Percentiles rank a stretch among this genome's conserved stretches.
phyloP scores from a whole-genome alignment of 495 filamentous ascomycete genomes.

The Xylaria telfairii region DNA sequence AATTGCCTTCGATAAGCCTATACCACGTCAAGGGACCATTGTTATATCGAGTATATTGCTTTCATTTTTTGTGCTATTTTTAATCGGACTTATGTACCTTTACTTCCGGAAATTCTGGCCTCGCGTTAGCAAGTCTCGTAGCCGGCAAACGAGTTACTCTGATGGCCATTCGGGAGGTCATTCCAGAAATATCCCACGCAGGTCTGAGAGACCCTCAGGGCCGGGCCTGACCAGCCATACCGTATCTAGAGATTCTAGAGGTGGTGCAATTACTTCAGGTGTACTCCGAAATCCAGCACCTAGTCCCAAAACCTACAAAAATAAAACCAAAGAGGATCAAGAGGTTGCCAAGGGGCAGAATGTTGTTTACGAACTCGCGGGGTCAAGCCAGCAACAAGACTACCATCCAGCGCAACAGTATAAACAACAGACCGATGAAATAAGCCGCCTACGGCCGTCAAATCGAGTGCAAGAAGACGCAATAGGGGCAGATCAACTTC shows the following conservation, averaged over 20 bases:
- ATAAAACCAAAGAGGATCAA: background rate
- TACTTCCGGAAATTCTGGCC: background rate
- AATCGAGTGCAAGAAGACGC: background rate
- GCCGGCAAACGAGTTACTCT: conserved; percentile 11
- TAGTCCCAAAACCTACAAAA: conserved; percentile 8
- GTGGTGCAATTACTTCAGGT: background rate
- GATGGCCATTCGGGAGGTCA: background rate
- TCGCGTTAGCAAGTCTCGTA: background rate
- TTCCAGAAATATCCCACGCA: background rate
- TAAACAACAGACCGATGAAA: background rate
- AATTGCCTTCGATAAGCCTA: conserved; percentile 20
- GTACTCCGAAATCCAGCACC: conserved; percentile 9
- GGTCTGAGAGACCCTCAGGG: background rate
- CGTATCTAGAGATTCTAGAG: background rate
- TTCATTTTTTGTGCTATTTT: conserved; percentile 26
- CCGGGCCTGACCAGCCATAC: background rate
- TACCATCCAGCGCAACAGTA: background rate
- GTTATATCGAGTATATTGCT: conserved; percentile 30
- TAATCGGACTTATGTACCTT: conserved; percentile 22
- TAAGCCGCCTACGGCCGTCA: background rate
- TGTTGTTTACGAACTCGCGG: background rate
- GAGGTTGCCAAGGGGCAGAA: background rate
- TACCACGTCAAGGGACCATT: conserved; percentile 29
- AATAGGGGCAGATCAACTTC: background rate
- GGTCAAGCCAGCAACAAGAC: background rate